Conservation (phyloP, 1,139 yeast genomes). For the Ogataea hybrid region DNA sequence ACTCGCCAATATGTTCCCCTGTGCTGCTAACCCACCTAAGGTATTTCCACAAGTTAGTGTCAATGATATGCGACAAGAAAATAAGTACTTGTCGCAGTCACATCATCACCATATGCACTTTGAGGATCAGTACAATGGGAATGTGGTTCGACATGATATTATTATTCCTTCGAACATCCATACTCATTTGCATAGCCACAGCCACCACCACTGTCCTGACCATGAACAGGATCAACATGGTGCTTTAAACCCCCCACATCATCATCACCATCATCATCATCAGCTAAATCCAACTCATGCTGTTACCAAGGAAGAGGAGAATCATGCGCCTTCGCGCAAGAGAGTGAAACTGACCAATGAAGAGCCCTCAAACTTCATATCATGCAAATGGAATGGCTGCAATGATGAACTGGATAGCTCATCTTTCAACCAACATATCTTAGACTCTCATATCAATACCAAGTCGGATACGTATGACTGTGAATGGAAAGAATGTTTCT, state of each 20-base stretch:
- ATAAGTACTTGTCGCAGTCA: conserved; percentile 4
- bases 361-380: conserved; percentile 24
- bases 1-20: neutral
- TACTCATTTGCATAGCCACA: conserved; percentile 7
- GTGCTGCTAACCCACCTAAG: neutral
- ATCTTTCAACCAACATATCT: conserved; percentile 6
- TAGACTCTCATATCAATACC: conserved; percentile 50
- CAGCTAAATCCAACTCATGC: no score
- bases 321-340: conserved; percentile 2
- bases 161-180: conserved; percentile 22
- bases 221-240: conserved; percentile 12
- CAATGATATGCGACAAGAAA: conserved; percentile 13
- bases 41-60: neutral
- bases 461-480: conserved; percentile 41
- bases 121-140: conserved; percentile 26
- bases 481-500: conserved; percentile 74
- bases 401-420: conserved; percentile 14
- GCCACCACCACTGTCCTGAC: conserved; percentile 5
- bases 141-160: conserved; percentile 26
- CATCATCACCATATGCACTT: conserved; percentile 31
- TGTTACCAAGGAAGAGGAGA: neutral
- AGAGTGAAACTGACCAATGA: conserved; percentile 2
- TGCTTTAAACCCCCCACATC: neutral
- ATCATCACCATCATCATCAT: neutral
- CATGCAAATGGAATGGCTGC: conserved; percentile 33